phyloP scores from a whole-genome alignment of 2,329 filamentous ascomycete genomes.

The Blumeria graminis region DNA sequence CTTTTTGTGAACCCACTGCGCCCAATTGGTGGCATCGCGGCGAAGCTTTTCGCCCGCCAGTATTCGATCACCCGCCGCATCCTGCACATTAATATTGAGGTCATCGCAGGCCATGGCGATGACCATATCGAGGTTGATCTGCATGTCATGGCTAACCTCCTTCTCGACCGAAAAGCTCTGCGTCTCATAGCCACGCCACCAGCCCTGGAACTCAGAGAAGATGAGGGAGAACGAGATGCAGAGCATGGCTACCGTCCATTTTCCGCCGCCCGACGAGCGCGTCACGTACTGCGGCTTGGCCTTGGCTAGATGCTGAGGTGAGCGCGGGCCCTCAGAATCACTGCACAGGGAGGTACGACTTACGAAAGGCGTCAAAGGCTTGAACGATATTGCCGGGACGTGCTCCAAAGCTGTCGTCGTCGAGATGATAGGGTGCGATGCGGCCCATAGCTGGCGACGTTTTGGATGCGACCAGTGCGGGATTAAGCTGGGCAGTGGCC shows the following conservation, averaged over 20 bases:
- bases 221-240: slow-evolving; percentile 51
- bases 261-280: slow-evolving; percentile 62
- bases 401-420: slow-evolving; percentile 62
- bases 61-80: slow-evolving; percentile 79
- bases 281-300: slow-evolving; percentile 84
- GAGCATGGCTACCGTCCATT: slow-evolving; percentile 74
- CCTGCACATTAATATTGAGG: slow-evolving; percentile 91
- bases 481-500: too few relatives aligned
- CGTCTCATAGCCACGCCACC: slow-evolving; percentile 63
- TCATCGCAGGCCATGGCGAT: slow-evolving; percentile 69
- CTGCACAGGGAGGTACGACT: slow-evolving; percentile 17
- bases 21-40: slow-evolving; percentile 59
- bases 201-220: slow-evolving; percentile 53
- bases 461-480: too few relatives aligned
- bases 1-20: slow-evolving; percentile 51
- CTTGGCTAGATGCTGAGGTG: slow-evolving; percentile 38
- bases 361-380: slow-evolving; percentile 95
- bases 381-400: slow-evolving; percentile 43
- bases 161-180: slow-evolving; percentile 91
- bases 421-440: slow-evolving; percentile 20
- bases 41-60: slow-evolving; percentile 51
- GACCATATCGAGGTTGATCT: slow-evolving; percentile 91
- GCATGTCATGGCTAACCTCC: slow-evolving; percentile 62
- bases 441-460: too few relatives aligned
- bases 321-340: background rate